Conservation (phyloP, 352 stramenopile species). For the Blastocystis sp. region DNA sequence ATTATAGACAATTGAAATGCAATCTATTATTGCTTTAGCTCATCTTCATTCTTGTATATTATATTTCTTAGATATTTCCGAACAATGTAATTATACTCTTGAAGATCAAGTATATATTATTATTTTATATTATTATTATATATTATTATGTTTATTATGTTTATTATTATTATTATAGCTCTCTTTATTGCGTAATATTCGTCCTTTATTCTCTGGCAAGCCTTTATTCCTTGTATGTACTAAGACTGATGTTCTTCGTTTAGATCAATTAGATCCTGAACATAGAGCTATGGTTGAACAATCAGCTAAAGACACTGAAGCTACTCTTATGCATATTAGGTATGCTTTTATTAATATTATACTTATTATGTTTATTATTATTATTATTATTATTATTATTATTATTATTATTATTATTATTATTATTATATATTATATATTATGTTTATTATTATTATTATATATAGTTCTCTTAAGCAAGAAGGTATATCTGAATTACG, state of each 20-base stretch:
- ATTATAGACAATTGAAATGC: slow-evolving; percentile 99
- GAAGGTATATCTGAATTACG: slow-evolving; percentile 80
- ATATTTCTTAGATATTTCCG: slow-evolving; percentile 98
- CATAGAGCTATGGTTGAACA: slow-evolving; percentile 56
- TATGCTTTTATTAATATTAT: too few species aligned
- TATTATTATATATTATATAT: too few species aligned
- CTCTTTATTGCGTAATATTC: slow-evolving; percentile 86
- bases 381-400: too few species aligned
- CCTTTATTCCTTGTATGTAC: slow-evolving; percentile 91
- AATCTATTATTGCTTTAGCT: slow-evolving; percentile 92
- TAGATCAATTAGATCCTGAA: slow-evolving; percentile 59
- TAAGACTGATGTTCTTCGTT: slow-evolving; percentile 89
- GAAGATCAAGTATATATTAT: too few species aligned
- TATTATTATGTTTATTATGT: too few species aligned
- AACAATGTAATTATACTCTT: slow-evolving; percentile 96
- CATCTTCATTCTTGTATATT: slow-evolving; percentile 94
- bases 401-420: too few species aligned
- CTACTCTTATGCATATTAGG: slow-evolving; percentile 80
- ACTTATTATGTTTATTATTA: too few species aligned
- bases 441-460: too few species aligned
- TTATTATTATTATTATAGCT: too few species aligned
- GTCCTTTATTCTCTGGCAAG: slow-evolving; percentile 95
- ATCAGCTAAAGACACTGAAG: slow-evolving; percentile 41
- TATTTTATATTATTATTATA: too few species aligned
- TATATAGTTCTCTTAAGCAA: slow-evolving; percentile 84